Evolutionary conservation across 202 grass and related monocot genomes (phyloP).

Genomic region (Sporobolus alterniflorus): DNA sequence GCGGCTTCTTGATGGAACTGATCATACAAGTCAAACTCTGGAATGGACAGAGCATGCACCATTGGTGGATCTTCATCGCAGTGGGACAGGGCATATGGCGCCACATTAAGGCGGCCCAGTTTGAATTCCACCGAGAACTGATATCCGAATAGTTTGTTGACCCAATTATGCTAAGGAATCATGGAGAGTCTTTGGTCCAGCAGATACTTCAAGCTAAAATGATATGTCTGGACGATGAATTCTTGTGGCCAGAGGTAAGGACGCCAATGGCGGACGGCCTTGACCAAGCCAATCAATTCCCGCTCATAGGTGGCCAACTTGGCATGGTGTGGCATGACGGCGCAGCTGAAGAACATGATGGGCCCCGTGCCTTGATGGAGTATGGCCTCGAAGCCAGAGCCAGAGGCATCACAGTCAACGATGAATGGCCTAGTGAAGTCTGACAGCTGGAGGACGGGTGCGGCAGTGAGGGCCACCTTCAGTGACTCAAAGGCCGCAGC

Average conservation of each 20-base stretch:
- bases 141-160: neutral
- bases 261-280: neutral
- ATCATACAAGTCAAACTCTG: too few relatives aligned
- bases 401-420: neutral
- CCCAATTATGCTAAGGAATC: too few relatives aligned
- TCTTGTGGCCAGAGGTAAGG: too few relatives aligned
- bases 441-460: neutral
- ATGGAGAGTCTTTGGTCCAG: too few relatives aligned
- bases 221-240: too few relatives aligned
- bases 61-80: neutral
- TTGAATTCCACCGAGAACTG: neutral
- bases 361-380: neutral
- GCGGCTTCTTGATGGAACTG: too few relatives aligned
- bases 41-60: too few relatives aligned
- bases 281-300: neutral
- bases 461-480: neutral
- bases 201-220: too few relatives aligned
- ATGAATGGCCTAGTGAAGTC: neutral
- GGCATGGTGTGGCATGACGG: too few relatives aligned
- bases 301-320: too few relatives aligned
- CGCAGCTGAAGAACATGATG: too few relatives aligned
- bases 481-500: neutral
- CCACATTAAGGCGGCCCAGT: neutral
- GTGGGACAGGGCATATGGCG: neutral
- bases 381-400: neutral